Base-by-base conservation (phyloP, 106 monocot genomes). In the Gastrodia elata region DNA sequence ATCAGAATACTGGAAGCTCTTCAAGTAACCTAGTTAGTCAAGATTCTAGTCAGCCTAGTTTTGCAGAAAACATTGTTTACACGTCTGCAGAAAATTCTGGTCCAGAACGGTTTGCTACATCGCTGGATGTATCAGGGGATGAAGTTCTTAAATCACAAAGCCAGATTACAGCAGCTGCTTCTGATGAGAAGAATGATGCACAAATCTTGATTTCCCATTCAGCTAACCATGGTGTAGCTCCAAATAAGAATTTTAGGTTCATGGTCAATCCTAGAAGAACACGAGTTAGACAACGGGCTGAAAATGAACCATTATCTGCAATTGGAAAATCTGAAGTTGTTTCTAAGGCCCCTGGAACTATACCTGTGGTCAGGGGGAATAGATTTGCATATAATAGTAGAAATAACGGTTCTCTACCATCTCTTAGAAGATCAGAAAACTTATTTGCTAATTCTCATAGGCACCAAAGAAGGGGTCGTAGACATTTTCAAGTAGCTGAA, bases 401-500 rank as follows among this genome's bases (percentile, higher is more conserved):
- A 73, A 81, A 77, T 77, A 18, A 73, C 71, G 71, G 77, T 76
- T 72, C 75, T 67, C 80, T 76, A 68, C 76, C 80, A n/a, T 32
- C 74, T 26, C 77, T 73, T 73, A 39, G 80, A 61, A 77, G 59
- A 24, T 37, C 67, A 39, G 84, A 90, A 59, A 41, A 36, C 71
- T 80, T 77, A n/a, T 71, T 73, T 46, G 69, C 65, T 61, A 80
- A 86, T 67, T 68, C 77, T 80, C 73, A 68, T 75, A 71, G 74
- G 41, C 80, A 76, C 39, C 92, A 93, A 52, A 86, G 83, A 49
- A 86, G 80, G 73, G 4, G 75, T 33, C 39, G 76, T 5, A 76
- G 89, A 39, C 84, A 79, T 34, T 36, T 83, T 40, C 59, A 89
- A 44, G 80, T 87, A 80, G 78, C 77, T 28, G 89, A 89, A 48